A percentile compares a stretch with the other conserved stretches of the same genome.
phyloP scores from a whole-genome alignment of 306 rosid species.

The Pterocarpus santalinus region DNA sequence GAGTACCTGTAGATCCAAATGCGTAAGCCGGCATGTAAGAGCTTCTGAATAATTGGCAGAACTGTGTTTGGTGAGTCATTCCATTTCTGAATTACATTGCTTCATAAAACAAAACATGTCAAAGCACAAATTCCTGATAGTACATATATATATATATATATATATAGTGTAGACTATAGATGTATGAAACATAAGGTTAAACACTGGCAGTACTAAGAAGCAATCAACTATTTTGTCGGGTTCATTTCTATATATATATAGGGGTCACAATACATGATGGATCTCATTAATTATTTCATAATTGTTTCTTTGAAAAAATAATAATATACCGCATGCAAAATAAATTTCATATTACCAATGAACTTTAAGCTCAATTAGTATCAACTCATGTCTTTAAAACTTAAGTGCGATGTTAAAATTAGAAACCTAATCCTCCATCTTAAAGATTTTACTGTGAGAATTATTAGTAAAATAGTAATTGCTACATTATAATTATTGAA shows the following conservation, averaged over 20 bases:
- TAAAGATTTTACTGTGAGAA: too few species aligned
- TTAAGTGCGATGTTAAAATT: too few species aligned
- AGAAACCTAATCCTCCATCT: too few species aligned
- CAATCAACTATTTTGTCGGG: too few species aligned
- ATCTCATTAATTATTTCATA: too few species aligned
- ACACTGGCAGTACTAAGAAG: neutral
- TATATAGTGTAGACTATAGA: neutral
- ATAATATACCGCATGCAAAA: too few species aligned
- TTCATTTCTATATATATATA: too few species aligned
- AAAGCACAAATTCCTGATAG: neutral
- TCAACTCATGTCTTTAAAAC: too few species aligned
- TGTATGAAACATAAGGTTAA: neutral
- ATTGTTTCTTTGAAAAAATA: too few species aligned
- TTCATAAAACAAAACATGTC: conserved; percentile 35
- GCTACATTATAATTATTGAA: neutral
- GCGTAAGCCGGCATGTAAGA: conserved; percentile 64
- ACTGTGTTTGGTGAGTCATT: conserved; percentile 60
- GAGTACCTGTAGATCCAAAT: conserved; percentile 73
- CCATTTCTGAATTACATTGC: conserved; percentile 62
- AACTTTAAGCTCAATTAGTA: too few species aligned
- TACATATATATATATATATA: neutral
- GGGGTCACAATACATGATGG: too few species aligned
- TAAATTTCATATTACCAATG: too few species aligned
- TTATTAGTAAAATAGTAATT: neutral
- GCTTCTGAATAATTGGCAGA: conserved; percentile 59